Conservation (phyloP, 345 rosid genomes). For the Trapa incisa region DNA sequence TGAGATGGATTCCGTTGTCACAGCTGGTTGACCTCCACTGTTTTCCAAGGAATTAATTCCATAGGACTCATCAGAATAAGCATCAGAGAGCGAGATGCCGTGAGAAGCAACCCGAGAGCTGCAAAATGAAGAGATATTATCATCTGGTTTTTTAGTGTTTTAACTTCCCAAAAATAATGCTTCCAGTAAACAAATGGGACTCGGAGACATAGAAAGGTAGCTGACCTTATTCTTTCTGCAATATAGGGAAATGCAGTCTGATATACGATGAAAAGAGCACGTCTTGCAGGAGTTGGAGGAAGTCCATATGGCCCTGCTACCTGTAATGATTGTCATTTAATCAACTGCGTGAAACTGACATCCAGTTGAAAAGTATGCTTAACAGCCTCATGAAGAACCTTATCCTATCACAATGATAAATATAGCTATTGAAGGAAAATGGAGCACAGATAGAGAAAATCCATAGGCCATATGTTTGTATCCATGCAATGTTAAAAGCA, state of each 20-base stretch:
- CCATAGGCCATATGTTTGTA: background rate
- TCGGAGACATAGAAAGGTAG: background rate
- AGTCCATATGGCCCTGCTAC: slow-evolving; percentile 70
- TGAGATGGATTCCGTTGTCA: slow-evolving; percentile 23
- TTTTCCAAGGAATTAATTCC: slow-evolving; percentile 16
- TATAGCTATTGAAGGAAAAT: background rate
- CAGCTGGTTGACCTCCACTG: slow-evolving; percentile 21
- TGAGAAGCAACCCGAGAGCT: slow-evolving; percentile 68
- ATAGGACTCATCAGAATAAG: slow-evolving; percentile 33
- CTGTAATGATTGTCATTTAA: slow-evolving; percentile 19
- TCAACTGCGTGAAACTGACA: background rate
- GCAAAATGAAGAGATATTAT: slow-evolving; percentile 6
- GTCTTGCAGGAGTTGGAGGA: slow-evolving; percentile 93
- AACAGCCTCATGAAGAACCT: background rate
- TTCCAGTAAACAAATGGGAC: background rate
- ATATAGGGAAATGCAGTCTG: slow-evolving; percentile 77
- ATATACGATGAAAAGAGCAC: slow-evolving; percentile 70
- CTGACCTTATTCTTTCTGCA: slow-evolving; percentile 75
- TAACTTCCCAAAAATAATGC: background rate
- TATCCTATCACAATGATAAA: background rate
- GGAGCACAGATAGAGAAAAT: background rate
- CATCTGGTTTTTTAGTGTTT: background rate
- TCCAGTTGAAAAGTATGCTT: background rate
- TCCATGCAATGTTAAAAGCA: slow-evolving; percentile 2
- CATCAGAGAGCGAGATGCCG: slow-evolving; percentile 54